Evolutionary conservation across 164 flowering plant species (phyloP).

Genomic region (Malania oleifera): DNA sequence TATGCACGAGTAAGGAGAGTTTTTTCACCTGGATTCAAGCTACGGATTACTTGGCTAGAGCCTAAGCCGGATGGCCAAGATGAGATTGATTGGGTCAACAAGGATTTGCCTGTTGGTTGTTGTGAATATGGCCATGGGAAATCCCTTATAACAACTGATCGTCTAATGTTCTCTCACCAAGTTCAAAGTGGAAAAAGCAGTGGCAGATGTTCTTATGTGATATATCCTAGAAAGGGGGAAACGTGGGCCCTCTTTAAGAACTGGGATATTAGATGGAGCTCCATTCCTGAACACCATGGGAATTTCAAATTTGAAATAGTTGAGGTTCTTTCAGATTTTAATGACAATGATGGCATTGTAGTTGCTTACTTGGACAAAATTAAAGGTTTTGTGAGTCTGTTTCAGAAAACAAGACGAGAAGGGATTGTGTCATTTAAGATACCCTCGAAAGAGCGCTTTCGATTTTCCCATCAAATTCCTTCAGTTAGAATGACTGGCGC

Average conservation of each 20-base stretch:
- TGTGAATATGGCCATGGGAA: slow-evolving; percentile 32
- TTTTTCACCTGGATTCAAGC: slow-evolving; percentile 28
- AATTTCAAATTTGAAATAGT: slow-evolving; percentile 42
- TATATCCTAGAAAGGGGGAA: slow-evolving; percentile 58
- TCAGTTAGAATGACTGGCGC: slow-evolving; percentile 39
- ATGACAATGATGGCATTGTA: slow-evolving; percentile 26
- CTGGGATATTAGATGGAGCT: slow-evolving; percentile 54
- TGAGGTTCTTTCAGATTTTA: slow-evolving; percentile 44
- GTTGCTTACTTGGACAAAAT: slow-evolving; percentile 45
- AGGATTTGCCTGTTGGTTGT: slow-evolving; percentile 39
- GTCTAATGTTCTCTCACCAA: slow-evolving; percentile 47
- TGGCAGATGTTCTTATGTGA: slow-evolving; percentile 15
- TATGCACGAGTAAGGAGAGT: slow-evolving; percentile 41
- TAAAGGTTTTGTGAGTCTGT: slow-evolving; percentile 47
- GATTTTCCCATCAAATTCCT: slow-evolving; percentile 60
- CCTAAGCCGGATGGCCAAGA: slow-evolving; percentile 21
- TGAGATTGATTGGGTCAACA: slow-evolving; percentile 29
- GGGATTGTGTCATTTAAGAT: slow-evolving; percentile 21
- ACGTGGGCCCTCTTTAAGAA: slow-evolving; percentile 60
- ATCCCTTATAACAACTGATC: slow-evolving; percentile 17
- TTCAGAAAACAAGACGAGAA: slow-evolving; percentile 14
- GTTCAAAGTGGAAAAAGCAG: slow-evolving; percentile 13
- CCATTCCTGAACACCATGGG: slow-evolving; percentile 34
- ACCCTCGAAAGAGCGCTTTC: slow-evolving; percentile 29
- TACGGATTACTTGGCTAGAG: slow-evolving; percentile 51